Evolutionary conservation across 1,284 basidiomycete species (phyloP).

Genomic region (Mycosarcoma maydis): DNA sequence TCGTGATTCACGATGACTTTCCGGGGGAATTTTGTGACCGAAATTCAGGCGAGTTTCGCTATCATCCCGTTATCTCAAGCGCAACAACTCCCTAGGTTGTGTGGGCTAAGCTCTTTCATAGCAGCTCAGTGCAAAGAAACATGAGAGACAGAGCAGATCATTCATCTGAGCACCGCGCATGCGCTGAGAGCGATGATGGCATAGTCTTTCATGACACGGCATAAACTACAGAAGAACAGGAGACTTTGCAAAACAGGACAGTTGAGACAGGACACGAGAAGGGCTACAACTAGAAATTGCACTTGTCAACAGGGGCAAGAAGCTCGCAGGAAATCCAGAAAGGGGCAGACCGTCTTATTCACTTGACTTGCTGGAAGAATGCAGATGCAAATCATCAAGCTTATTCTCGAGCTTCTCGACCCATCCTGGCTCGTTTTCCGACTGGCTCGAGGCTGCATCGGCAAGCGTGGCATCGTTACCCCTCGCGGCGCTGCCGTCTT

Average conservation of each 20-base stretch:
- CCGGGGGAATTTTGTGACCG: too few species aligned
- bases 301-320: neutral
- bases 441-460: neutral
- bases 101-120: too few species aligned
- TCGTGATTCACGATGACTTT: too few species aligned
- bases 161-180: too few species aligned
- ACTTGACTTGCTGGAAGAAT: conserved; percentile 14
- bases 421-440: conserved; percentile 17
- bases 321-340: neutral
- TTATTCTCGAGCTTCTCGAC: conserved; percentile 33
- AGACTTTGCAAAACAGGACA: neutral
- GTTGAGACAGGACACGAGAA: neutral
- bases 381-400: conserved; percentile 20
- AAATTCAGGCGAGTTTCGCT: too few species aligned
- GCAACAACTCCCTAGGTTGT: too few species aligned
- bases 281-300: neutral
- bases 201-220: neutral
- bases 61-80: too few species aligned
- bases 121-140: too few species aligned
- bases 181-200: too few species aligned
- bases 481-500: conserved; percentile 19
- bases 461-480: neutral
- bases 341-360: conserved; percentile 5
- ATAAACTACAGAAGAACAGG: neutral
- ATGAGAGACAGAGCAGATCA: too few species aligned